These are phyloP conservation scores for Blumeriella jaapii DNA, from an alignment of 2,329 filamentous ascomycete genomes.

Conservation along the genomic window DNA sequence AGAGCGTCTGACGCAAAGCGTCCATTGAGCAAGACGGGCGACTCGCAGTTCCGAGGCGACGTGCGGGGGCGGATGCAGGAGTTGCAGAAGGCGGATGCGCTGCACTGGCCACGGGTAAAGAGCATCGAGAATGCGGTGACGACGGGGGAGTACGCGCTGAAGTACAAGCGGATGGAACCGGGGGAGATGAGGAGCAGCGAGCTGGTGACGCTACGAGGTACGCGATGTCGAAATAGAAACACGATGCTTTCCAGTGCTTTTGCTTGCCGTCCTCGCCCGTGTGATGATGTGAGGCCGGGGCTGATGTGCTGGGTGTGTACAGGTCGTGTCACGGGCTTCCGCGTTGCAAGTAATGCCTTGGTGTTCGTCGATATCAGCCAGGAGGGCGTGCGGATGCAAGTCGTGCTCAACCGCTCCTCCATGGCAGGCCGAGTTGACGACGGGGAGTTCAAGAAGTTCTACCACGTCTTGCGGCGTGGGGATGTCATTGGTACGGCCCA, in stretches of 20 bases:
- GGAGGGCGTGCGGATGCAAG: conserved; percentile 61
- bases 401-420: conserved; percentile 57
- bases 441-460: conserved; percentile 44
- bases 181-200: conserved; percentile 18
- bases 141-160: conserved; percentile 17
- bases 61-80: conserved; percentile 41
- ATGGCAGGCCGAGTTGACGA: conserved; percentile 27
- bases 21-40: background rate
- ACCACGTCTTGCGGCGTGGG: conserved; percentile 60
- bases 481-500: conserved; percentile 66
- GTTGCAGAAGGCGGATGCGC: conserved; percentile 36
- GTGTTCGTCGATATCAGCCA: conserved; percentile 74
- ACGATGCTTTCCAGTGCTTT: too few relatives aligned
- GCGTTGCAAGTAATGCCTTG: conserved; percentile 63
- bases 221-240: too few relatives aligned
- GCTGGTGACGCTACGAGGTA: conserved; percentile 21
- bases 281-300: conserved; percentile 3
- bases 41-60: conserved; percentile 2
- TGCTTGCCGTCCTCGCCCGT: too few relatives aligned
- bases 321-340: conserved; percentile 67
- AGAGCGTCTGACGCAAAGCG: too few relatives aligned
- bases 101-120: conserved; percentile 44
- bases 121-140: conserved; percentile 28
- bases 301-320: conserved; percentile 25
- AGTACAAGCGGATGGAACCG: conserved; percentile 29